phyloP scores from a whole-genome alignment of 805 yeast species.

The Metschnikowia chrysomelidarum region DNA sequence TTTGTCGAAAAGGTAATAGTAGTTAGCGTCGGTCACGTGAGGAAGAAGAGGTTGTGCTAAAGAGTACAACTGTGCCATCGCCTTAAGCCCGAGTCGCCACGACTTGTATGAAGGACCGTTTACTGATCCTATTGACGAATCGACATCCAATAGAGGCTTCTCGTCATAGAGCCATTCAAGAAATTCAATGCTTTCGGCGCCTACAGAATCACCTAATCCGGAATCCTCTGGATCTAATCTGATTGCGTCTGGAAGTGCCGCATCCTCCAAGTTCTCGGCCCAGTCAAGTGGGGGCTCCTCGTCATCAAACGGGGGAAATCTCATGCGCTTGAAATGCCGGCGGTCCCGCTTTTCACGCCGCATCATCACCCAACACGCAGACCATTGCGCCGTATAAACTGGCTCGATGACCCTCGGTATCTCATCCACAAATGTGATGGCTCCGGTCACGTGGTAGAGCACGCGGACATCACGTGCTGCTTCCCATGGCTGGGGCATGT shows the following conservation, averaged over 20 bases:
- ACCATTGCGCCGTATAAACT: constrained; percentile 93
- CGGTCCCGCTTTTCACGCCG: constrained; percentile 91
- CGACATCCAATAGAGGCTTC: constrained; percentile 64
- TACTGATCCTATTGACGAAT: constrained; percentile 34
- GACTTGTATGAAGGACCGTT: constrained; percentile 76
- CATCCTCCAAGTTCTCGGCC: constrained; percentile 72
- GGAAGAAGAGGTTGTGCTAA: constrained; percentile 70
- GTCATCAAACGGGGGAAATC: constrained; percentile 95
- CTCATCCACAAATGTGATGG: constrained; percentile 93
- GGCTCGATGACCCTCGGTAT: constrained; percentile 91
- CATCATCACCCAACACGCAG: constrained; percentile 89
- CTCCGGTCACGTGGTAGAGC: constrained; percentile 87
- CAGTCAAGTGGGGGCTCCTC: constrained; percentile 92
- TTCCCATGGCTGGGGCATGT: constrained; percentile 99
- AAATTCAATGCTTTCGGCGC: constrained; percentile 55
- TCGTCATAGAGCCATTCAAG: constrained; percentile 80
- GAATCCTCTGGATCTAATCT: constrained; percentile 58
- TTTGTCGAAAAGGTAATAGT: constrained; percentile 70
- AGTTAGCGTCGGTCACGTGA: constrained; percentile 57
- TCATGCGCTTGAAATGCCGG: constrained; percentile 83
- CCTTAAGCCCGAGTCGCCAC: constrained; percentile 64
- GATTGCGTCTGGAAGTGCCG: constrained; percentile 72
- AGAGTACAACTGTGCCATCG: constrained; percentile 64
- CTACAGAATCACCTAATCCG: too few species aligned
- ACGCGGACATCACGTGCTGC: constrained; percentile 80